A percentile compares a stretch with the other conserved stretches of the same genome.
Conservation (phyloP, 306 rosid genomes). For the Lotus japonicus region DNA sequence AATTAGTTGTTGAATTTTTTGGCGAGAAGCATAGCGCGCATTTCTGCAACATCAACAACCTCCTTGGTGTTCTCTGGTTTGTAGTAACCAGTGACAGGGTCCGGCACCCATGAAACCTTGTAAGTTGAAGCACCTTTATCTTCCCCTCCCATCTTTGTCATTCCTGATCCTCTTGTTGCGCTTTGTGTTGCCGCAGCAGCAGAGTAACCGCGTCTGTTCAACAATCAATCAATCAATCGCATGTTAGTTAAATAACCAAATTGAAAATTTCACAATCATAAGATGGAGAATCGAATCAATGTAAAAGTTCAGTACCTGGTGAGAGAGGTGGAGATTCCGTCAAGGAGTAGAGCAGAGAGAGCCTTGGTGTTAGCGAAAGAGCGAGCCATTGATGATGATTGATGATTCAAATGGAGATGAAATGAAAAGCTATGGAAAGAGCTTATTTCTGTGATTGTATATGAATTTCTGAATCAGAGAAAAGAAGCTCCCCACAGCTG, state of each 20-base stretch:
- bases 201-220: slow-evolving; percentile 66
- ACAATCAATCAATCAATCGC: neutral
- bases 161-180: slow-evolving; percentile 30
- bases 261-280: neutral
- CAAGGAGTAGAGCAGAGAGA: slow-evolving; percentile 42
- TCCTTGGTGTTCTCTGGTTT: slow-evolving; percentile 61
- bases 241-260: neutral
- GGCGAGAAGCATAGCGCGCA: slow-evolving; percentile 51
- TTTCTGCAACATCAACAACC: slow-evolving; percentile 72
- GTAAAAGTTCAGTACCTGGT: slow-evolving; percentile 32
- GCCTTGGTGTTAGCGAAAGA: slow-evolving; percentile 62
- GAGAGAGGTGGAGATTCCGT: slow-evolving; percentile 42
- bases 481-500: slow-evolving; percentile 24
- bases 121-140: slow-evolving; percentile 12
- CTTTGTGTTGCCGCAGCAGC: slow-evolving; percentile 47
- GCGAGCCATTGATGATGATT: slow-evolving; percentile 72
- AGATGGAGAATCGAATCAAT: too few species aligned
- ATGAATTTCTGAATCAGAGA: neutral
- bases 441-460: neutral
- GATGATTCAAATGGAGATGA: too few species aligned
- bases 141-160: slow-evolving; percentile 30
- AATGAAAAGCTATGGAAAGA: slow-evolving; percentile 25
- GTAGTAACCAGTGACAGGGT: slow-evolving; percentile 83
- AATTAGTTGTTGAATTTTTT: slow-evolving; percentile 28
- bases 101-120: slow-evolving; percentile 86